Evolutionary conservation across 768 basidiomycete genomes (phyloP).

Genomic region (Hygrocybe coccinea): DNA sequence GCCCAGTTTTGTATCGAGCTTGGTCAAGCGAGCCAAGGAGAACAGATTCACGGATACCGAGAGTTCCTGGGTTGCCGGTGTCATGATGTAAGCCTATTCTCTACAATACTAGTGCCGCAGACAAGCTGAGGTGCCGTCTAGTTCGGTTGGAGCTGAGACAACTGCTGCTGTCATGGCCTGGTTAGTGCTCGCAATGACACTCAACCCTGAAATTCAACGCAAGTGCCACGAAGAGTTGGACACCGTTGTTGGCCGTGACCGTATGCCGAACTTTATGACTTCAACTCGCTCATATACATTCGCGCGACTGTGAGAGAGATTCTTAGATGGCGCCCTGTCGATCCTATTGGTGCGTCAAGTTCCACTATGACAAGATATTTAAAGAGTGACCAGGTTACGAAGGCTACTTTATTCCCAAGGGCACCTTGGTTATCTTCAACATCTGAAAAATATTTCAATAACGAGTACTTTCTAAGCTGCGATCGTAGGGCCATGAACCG

Average conservation of each 20-base stretch:
- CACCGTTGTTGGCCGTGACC: constrained; percentile 12
- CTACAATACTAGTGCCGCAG: neutral
- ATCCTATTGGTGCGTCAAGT: constrained; percentile 12
- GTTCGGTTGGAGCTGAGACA: constrained; percentile 11
- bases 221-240: constrained; percentile 28
- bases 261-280: constrained; percentile 9
- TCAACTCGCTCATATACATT: constrained; percentile 20
- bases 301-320: constrained; percentile 23
- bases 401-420: constrained; percentile 59
- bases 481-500: constrained; percentile 20
- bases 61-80: constrained; percentile 7
- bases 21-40: neutral
- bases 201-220: constrained; percentile 21
- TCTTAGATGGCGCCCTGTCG: constrained; percentile 16
- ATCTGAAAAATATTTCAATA: constrained; percentile 29
- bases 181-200: constrained; percentile 19
- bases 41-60: constrained; percentile 9
- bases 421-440: constrained; percentile 48
- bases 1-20: neutral
- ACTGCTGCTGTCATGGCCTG: neutral
- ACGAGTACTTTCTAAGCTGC: constrained; percentile 13
- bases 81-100: constrained; percentile 9
- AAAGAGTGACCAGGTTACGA: constrained; percentile 31
- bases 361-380: neutral
- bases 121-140: neutral